Evolutionary conservation across 108 stramenopile genomes (phyloP).

Genomic region (Nitzschia sp.): DNA sequence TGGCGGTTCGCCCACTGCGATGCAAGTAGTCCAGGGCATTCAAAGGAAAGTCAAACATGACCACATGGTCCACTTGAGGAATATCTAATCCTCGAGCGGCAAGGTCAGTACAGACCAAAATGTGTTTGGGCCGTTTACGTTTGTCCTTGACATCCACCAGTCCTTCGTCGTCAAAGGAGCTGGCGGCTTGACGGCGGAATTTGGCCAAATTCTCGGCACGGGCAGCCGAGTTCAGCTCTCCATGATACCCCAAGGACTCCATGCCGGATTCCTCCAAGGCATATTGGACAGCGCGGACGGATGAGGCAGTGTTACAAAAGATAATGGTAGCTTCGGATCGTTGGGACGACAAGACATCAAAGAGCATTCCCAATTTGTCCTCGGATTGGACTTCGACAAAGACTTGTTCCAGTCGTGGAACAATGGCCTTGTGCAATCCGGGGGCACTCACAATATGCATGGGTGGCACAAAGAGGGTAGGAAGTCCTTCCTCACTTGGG

Average conservation of each 20-base stretch:
- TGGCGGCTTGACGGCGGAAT: conserved; percentile 43
- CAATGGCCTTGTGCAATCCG: conserved; percentile 83
- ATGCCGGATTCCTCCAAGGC: conserved; percentile 74
- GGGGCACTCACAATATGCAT: conserved; percentile 80
- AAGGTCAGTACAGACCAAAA: conserved; percentile 86
- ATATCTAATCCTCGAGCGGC: conserved; percentile 90
- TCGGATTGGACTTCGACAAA: conserved; percentile 90
- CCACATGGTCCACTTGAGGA: conserved; percentile 83
- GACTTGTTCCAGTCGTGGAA: conserved; percentile 84
- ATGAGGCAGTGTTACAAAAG: conserved; percentile 91
- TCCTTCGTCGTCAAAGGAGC: conserved; percentile 8
- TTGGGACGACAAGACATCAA: conserved; percentile 61
- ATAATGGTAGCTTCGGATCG: conserved; percentile 60
- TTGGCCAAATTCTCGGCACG: conserved; percentile 54
- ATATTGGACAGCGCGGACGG: conserved; percentile 75
- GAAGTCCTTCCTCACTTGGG: neutral
- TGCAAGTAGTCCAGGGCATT: conserved; percentile 85
- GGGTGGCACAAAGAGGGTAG: conserved; percentile 41
- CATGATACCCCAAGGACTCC: conserved; percentile 70
- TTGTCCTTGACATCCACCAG: conserved; percentile 3
- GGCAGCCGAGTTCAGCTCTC: conserved; percentile 66
- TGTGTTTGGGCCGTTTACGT: neutral
- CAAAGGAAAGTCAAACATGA: conserved; percentile 92
- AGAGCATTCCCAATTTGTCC: conserved; percentile 86
- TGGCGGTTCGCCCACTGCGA: conserved; percentile 88